Conservation (phyloP, 2,329 filamentous ascomycete genomes). For the Talaromyces islandicus region DNA sequence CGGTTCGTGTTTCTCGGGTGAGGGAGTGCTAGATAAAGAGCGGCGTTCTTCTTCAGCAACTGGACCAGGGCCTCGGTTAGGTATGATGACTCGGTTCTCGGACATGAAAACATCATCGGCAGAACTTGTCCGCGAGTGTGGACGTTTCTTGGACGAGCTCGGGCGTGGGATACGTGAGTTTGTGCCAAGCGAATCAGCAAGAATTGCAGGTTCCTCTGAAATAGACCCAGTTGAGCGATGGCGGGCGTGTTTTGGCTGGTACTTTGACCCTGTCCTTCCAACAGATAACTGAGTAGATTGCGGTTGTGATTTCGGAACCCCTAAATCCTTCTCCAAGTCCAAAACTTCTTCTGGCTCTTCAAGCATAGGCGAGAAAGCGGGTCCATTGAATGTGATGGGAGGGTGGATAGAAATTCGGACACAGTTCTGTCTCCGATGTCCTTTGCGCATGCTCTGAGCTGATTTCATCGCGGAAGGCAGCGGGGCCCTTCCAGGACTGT, state of each 20-base stretch:
- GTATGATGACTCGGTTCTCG: conserved; percentile 18
- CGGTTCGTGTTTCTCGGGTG: conserved; percentile 21
- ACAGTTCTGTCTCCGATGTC: conserved; percentile 38
- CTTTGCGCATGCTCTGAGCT: conserved; percentile 27
- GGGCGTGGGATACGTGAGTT: conserved; percentile 16
- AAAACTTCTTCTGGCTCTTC: conserved; percentile 31
- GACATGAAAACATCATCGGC: conserved; percentile 12
- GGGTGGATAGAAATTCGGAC: conserved; percentile 36
- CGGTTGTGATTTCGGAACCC: conserved; percentile 1
- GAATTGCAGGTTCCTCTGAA: conserved; percentile 1
- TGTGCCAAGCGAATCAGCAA: conserved; percentile 11
- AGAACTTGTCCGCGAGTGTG: conserved; percentile 13
- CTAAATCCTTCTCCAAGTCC: conserved; percentile 17
- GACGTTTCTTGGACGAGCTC: conserved; percentile 21
- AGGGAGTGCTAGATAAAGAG: conserved; percentile 22
- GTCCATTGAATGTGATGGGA: conserved; percentile 27
- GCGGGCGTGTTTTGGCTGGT: conserved; percentile 1
- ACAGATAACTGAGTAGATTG: neutral
- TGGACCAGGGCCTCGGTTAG: conserved; percentile 17
- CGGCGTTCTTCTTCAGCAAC: neutral
- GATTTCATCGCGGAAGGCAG: conserved; percentile 28
- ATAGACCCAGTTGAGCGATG: conserved; percentile 10
- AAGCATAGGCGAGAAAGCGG: conserved; percentile 27
- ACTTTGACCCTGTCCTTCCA: neutral
- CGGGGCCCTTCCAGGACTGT: conserved; percentile 16